Base-by-base conservation (phyloP, 345 rosid genomes). In the Citrus glauca region DNA sequence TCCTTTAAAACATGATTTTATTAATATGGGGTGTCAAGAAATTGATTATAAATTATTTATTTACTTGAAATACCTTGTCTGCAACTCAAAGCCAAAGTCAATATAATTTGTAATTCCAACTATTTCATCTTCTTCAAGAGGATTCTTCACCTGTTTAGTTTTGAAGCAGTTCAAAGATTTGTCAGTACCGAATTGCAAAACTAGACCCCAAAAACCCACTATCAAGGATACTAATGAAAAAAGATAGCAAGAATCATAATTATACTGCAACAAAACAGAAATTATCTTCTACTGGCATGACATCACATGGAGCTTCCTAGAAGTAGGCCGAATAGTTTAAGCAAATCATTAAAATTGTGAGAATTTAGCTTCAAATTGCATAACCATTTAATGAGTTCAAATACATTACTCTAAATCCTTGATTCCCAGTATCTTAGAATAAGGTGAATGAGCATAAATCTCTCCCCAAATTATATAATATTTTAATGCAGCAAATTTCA, bases 91-190 rank as follows among this genome's bases (percentile, higher is more conserved):
- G 28, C 96, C 98, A 27, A 92, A 88, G 84, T 95, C 99, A 70
- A 91, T 89, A 82, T 95, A 93, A 86, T 95, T 95, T 40, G 99
- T 93, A 83, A 95, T 95, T 76, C 99, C 99, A 79, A 92, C 89
- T 30, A 95, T 87, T 84, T 87, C 91, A 76, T 85, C 80, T 84
- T 88, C 93, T 76, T 92, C 98, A 74, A 91, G 74, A 9, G 97
- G 98, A 81, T 92, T 95, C 89, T 91, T 89, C 87, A 92, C 98
- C 98, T 95, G 91, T 75, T 80, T 45, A 27, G 77, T 53, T 45
- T 66, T 37, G 55, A 81, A 83, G 38, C 64, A 83, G 69, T 42
- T 61, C 55, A 72, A 25, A 57, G 62, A 67, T 70, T 70, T 13
- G 22, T 68, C 53, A 77, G 71, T 25, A 73, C 61, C 74, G 30